phyloP scores from a whole-genome alignment of 768 basidiomycete species.

The Tricholoma flavovirens region DNA sequence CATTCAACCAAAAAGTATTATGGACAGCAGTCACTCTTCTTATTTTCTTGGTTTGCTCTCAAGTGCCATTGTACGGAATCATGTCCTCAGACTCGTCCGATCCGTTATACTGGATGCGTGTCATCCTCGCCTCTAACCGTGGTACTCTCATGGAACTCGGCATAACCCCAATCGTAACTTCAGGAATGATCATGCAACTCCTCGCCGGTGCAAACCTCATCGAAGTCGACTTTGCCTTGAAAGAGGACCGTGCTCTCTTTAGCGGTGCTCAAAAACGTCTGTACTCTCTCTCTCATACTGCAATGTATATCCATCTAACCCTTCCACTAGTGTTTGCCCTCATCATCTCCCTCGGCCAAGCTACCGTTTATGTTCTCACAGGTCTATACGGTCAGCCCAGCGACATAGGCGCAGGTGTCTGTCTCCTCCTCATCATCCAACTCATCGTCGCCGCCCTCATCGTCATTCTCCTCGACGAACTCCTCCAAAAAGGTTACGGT shows the following conservation, averaged over 20 bases:
- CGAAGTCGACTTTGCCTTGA: slow-evolving; percentile 94
- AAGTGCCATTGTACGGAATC: slow-evolving; percentile 98
- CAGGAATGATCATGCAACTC: slow-evolving; percentile 99
- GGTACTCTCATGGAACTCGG: slow-evolving; percentile 99
- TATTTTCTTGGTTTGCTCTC: slow-evolving; percentile 99
- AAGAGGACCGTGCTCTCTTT: slow-evolving; percentile 95
- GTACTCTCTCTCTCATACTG: slow-evolving; percentile 21
- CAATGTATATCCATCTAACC: neutral
- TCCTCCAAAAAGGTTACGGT: slow-evolving; percentile 98
- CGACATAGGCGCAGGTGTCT: slow-evolving; percentile 94
- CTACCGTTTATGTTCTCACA: slow-evolving; percentile 94
- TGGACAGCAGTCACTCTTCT: slow-evolving; percentile 99
- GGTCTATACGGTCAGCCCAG: slow-evolving; percentile 94
- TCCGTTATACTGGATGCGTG: slow-evolving; percentile 99
- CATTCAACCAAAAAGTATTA: slow-evolving; percentile 97
- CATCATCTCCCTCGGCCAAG: slow-evolving; percentile 93
- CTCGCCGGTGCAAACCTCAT: slow-evolving; percentile 96
- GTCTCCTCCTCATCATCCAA: slow-evolving; percentile 94
- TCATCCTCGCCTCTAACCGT: slow-evolving; percentile 96
- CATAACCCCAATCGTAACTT: slow-evolving; percentile 95
- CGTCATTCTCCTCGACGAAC: slow-evolving; percentile 97
- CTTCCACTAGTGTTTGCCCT: slow-evolving; percentile 79
- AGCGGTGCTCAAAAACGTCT: slow-evolving; percentile 94
- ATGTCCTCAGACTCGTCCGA: slow-evolving; percentile 99
- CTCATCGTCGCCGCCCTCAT: slow-evolving; percentile 91